These are phyloP conservation scores for Eutypella sp. DNA, from an alignment of 2,329 filamentous ascomycete genomes.

Conservation along the genomic window DNA sequence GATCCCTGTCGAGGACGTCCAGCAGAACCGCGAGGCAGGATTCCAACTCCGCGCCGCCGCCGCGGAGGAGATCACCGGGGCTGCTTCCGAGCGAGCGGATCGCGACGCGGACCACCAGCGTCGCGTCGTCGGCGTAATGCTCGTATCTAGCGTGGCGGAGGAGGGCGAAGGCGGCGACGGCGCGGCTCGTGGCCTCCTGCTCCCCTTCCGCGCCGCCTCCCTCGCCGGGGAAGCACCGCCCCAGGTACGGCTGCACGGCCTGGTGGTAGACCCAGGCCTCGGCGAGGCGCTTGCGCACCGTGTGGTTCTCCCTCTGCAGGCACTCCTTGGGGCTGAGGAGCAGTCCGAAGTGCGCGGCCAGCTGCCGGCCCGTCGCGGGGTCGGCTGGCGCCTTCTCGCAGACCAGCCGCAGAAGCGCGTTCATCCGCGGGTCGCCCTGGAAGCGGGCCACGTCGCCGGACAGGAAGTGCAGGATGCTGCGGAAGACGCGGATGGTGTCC, in stretches of 20 bases:
- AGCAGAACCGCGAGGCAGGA: conserved; percentile 45
- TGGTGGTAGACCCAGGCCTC: conserved; percentile 24
- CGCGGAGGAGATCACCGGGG: no score
- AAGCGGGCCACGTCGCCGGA: conserved; percentile 27
- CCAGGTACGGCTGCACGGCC: conserved; percentile 30
- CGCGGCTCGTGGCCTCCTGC: conserved; percentile 31
- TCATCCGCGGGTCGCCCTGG: conserved; percentile 6
- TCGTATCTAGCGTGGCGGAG: conserved; percentile 45
- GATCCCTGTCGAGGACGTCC: conserved; percentile 40
- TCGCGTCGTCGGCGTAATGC: conserved; percentile 48
- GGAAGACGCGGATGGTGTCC: conserved; percentile 15
- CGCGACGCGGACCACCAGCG: conserved; percentile 42
- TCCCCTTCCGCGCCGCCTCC: conserved; percentile 11
- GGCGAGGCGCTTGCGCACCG: conserved; percentile 19
- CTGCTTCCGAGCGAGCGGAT: conserved; percentile 45
- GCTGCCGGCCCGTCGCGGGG: conserved; percentile 16
- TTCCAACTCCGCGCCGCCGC: conserved; percentile 41
- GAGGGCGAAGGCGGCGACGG: conserved; percentile 44
- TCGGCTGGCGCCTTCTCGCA: conserved; percentile 11
- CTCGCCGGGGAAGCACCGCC: conserved; percentile 33
- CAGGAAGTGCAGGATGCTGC: conserved; percentile 24
- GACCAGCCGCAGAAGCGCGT: conserved; percentile 17
- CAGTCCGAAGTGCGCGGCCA: conserved; percentile 22
- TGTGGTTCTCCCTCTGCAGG: conserved; percentile 21
- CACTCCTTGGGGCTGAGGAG: conserved; percentile 23